phyloP scores from a whole-genome alignment of 2,329 filamentous ascomycete species.

The Ophiobolus disseminans region DNA sequence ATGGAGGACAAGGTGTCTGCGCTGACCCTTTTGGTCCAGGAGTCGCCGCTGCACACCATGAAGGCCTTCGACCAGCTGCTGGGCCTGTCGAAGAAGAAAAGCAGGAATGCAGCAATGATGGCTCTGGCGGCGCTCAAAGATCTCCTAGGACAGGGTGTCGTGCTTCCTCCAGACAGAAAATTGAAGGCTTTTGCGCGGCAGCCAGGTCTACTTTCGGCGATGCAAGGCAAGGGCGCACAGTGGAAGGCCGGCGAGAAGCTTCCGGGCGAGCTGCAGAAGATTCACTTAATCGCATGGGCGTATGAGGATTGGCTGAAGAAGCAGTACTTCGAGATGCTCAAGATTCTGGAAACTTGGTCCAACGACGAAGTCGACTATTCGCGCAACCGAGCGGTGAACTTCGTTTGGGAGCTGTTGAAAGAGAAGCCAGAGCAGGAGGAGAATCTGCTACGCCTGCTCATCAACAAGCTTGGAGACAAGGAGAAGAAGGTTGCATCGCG shows the following conservation, averaged over 20 bases:
- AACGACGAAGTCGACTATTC: slow-evolving; percentile 96
- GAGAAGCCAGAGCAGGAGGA: slow-evolving; percentile 98
- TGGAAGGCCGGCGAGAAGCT: slow-evolving; percentile 76
- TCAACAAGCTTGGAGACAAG: slow-evolving; percentile 96
- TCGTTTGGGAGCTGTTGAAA: slow-evolving; percentile 88
- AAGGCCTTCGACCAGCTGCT: slow-evolving; percentile 88
- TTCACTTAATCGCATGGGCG: slow-evolving; percentile 84
- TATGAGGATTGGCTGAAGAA: slow-evolving; percentile 97
- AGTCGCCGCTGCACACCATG: slow-evolving; percentile 91
- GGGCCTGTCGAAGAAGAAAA: slow-evolving; percentile 86
- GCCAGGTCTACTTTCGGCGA: slow-evolving; percentile 73
- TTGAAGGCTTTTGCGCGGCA: slow-evolving; percentile 81
- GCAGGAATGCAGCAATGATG: slow-evolving; percentile 87
- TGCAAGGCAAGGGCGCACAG: slow-evolving; percentile 67
- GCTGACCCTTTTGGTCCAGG: slow-evolving; percentile 90
- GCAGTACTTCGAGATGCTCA: slow-evolving; percentile 90
- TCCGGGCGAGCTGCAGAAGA: slow-evolving; percentile 74
- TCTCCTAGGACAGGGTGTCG: slow-evolving; percentile 85
- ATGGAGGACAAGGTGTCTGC: slow-evolving; percentile 97
- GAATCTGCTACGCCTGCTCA: slow-evolving; percentile 85
- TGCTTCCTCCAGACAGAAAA: slow-evolving; percentile 83
- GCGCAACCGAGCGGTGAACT: slow-evolving; percentile 83
- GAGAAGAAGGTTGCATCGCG: slow-evolving; percentile 95
- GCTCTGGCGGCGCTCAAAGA: slow-evolving; percentile 94
- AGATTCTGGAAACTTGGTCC: slow-evolving; percentile 90